Percentiles rank a stretch among this genome's conserved stretches.
These are phyloP conservation scores for Trichosporon asahii DNA, from an alignment of 1,284 basidiomycete genomes.

Conservation along the genomic window DNA sequence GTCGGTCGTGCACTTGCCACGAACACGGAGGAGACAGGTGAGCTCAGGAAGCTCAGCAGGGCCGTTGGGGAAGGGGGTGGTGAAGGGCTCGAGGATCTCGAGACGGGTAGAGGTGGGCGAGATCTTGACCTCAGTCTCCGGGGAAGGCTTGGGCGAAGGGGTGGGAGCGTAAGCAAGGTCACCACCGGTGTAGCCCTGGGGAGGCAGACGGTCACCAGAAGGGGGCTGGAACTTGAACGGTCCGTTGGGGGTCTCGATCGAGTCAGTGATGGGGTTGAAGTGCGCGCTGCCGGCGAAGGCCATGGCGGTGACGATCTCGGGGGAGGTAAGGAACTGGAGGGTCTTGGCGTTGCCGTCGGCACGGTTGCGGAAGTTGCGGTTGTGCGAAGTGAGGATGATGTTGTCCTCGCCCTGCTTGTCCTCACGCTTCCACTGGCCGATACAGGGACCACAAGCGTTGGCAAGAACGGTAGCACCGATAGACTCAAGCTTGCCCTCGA, in stretches of 20 bases:
- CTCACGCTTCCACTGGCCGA: slow-evolving; percentile 97
- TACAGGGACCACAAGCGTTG: slow-evolving; percentile 98
- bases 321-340: slow-evolving; percentile 96
- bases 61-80: slow-evolving; percentile 67
- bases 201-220: slow-evolving; percentile 76
- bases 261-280: slow-evolving; percentile 87
- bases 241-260: slow-evolving; percentile 70
- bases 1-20: slow-evolving; percentile 98
- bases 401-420: slow-evolving; percentile 90
- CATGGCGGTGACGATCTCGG: slow-evolving; percentile 95
- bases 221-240: slow-evolving; percentile 86
- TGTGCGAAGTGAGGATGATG: slow-evolving; percentile 95
- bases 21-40: slow-evolving; percentile 82
- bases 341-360: slow-evolving; percentile 87
- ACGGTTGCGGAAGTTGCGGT: slow-evolving; percentile 93
- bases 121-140: slow-evolving; percentile 77
- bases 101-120: slow-evolving; percentile 75
- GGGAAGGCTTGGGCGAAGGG: slow-evolving; percentile 69
- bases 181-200: slow-evolving; percentile 74
- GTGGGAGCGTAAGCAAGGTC: slow-evolving; percentile 74
- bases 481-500: slow-evolving; percentile 22
- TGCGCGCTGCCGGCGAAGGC: slow-evolving; percentile 91
- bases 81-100: slow-evolving; percentile 83
- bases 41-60: slow-evolving; percentile 71
- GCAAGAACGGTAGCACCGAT: slow-evolving; percentile 74